These are phyloP conservation scores for Eucalyptus cloeziana DNA, from an alignment of 345 rosid genomes.

Conservation along the genomic window DNA sequence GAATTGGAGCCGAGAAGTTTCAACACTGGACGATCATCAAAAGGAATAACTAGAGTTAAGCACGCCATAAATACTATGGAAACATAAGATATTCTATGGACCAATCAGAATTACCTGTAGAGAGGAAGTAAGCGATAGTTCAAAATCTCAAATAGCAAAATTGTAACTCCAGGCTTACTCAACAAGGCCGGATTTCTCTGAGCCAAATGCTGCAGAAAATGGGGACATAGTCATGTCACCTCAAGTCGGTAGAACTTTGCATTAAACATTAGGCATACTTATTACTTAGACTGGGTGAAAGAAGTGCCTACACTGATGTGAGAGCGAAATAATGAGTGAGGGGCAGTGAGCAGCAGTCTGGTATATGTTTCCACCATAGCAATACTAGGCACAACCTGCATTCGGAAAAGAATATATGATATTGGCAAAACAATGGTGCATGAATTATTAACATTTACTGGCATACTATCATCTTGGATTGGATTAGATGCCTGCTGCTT, in stretches of 20 bases:
- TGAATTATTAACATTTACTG: neutral
- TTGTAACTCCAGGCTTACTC: slow-evolving; percentile 91
- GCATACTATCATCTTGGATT: neutral
- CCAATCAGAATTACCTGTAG: slow-evolving; percentile 51
- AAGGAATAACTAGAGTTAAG: neutral
- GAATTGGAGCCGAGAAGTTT: neutral
- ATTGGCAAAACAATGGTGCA: neutral
- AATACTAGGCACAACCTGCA: slow-evolving; percentile 92
- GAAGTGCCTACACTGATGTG: slow-evolving; percentile 66
- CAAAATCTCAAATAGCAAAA: slow-evolving; percentile 84
- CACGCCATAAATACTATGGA: neutral
- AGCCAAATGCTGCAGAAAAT: slow-evolving; percentile 69
- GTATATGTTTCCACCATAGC: slow-evolving; percentile 99
- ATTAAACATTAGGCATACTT: neutral
- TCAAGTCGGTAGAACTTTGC: neutral
- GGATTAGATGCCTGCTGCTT: neutral
- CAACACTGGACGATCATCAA: neutral
- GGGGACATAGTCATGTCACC: neutral
- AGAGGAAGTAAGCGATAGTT: slow-evolving; percentile 94
- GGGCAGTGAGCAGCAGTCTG: slow-evolving; percentile 80
- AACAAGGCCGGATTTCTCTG: slow-evolving; percentile 71
- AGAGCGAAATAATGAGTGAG: slow-evolving; percentile 84
- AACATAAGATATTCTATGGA: neutral
- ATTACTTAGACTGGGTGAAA: neutral
- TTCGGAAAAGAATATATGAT: neutral